Percentiles rank a stretch among this genome's conserved stretches.
These are phyloP conservation scores for Lactifluus rugatus DNA, from an alignment of 768 basidiomycete species.

Conservation along the genomic window DNA sequence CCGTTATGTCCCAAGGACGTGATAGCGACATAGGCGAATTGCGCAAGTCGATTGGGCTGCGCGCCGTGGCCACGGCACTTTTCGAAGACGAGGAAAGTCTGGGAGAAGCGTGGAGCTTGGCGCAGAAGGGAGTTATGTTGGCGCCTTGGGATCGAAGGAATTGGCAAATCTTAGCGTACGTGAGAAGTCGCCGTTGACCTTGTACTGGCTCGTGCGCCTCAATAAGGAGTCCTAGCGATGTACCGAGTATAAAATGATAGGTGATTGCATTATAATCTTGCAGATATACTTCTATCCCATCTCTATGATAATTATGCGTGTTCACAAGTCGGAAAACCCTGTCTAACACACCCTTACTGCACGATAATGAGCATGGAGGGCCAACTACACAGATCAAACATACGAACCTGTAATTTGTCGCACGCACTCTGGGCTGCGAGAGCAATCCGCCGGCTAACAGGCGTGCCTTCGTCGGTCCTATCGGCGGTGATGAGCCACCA, in stretches of 20 bases:
- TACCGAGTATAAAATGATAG: background rate
- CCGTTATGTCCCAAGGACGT: slow-evolving; percentile 32
- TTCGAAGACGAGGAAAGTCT: slow-evolving; percentile 11
- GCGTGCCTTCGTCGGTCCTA: slow-evolving; percentile 28
- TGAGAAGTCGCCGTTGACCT: slow-evolving; percentile 20
- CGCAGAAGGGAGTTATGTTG: slow-evolving; percentile 58
- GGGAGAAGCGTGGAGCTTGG: slow-evolving; percentile 32
- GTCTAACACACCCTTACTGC: background rate
- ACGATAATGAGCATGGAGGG: background rate
- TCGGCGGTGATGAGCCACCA: slow-evolving; percentile 57
- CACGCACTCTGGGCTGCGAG: slow-evolving; percentile 35
- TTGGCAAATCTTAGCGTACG: slow-evolving; percentile 56
- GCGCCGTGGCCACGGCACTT: slow-evolving; percentile 35
- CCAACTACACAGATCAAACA: background rate
- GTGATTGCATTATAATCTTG: slow-evolving; percentile 8
- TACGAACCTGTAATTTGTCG: slow-evolving; percentile 18
- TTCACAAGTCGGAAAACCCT: background rate
- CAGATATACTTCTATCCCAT: slow-evolving; percentile 12
- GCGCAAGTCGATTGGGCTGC: slow-evolving; percentile 38
- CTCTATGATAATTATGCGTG: slow-evolving; percentile 1
- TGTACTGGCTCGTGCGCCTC: background rate
- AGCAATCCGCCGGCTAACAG: slow-evolving; percentile 40
- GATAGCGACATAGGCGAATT: slow-evolving; percentile 30
- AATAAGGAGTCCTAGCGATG: background rate
- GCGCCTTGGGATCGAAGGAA: slow-evolving; percentile 40